A percentile compares a stretch with the other conserved stretches of the same genome.
Conservation (phyloP, 2,329 filamentous ascomycete species). For the Ploettnerulaceae sp. region DNA sequence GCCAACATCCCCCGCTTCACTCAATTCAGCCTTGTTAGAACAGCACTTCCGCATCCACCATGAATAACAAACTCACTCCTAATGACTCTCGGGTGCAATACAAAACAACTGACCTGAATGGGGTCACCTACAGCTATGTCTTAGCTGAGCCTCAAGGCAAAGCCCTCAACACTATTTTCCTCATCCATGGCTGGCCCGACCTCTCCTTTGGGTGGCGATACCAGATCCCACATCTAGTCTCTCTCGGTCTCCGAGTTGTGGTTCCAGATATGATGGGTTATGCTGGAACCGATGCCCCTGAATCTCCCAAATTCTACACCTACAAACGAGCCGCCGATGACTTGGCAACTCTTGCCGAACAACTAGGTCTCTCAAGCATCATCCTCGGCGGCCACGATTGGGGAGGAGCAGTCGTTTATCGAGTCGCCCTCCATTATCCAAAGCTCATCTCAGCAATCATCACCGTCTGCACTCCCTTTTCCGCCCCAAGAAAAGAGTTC, state of each 20-base stretch:
- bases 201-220: slow-evolving; percentile 80
- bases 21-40: background rate
- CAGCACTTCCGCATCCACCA: background rate
- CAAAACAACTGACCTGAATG: slow-evolving; percentile 59
- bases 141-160: slow-evolving; percentile 45
- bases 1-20: background rate
- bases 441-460: slow-evolving; percentile 70
- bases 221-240: slow-evolving; percentile 73
- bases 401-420: slow-evolving; percentile 76
- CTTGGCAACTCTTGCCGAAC: slow-evolving; percentile 64
- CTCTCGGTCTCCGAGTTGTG: slow-evolving; percentile 71
- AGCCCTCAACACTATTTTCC: slow-evolving; percentile 46
- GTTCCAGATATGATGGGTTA: slow-evolving; percentile 86
- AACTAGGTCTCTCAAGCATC: slow-evolving; percentile 46
- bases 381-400: slow-evolving; percentile 87
- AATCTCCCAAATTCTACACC: slow-evolving; percentile 58
- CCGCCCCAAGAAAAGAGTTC: slow-evolving; percentile 48
- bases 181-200: slow-evolving; percentile 69
- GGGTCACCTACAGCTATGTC: slow-evolving; percentile 65
- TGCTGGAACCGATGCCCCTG: slow-evolving; percentile 67
- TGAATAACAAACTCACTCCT: slow-evolving; percentile 59
- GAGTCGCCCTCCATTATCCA: slow-evolving; percentile 68
- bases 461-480: slow-evolving; percentile 74
- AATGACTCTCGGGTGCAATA: slow-evolving; percentile 63
- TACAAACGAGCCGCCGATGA: slow-evolving; percentile 70